Base-by-base conservation (phyloP, 2,329 filamentous ascomycete species). In the Aspergillus sp. region DNA sequence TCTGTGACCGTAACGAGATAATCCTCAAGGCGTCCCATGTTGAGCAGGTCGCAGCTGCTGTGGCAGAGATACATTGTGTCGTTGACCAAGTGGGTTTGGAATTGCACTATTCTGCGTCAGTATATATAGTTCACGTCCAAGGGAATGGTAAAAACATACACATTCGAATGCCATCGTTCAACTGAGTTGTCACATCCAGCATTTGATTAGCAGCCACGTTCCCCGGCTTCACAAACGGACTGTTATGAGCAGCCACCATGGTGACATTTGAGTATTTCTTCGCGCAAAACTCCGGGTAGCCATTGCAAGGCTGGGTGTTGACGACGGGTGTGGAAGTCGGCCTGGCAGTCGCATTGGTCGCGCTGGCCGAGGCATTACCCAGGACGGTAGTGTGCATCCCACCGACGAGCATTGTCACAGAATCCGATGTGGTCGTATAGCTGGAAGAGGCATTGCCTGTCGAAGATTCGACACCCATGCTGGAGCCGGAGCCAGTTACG, bases 191-290 rank as follows among this genome's bases (percentile, higher is more conserved):
- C 43, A 93, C 86, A 17, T 74, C 67, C 41, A 86, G 74, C 23
- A 75, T 74, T 70, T 94, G 88, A 67, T 94, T 94, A 47, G 85
- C 80, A 12, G 83, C 88, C 7, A 84, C 79, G 65, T 86, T 90
- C 56, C 85, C 85, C 13, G 75, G 64, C 7, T 79, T 74, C 37
- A 84, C 77, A 63, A 94, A 94, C 9, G 87, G 86, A 38, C 86
- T 88, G 72, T 94, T 94, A 71, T 94, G 88, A 15, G 84, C 83
- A 17, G 80, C 82, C 1, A 94, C 79, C 59, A 86, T 77, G 48
- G 87, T 90, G 66, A 93, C 84, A 65, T 93, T 90, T 74, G 84
- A 82, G 68, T 90, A 94, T 57, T 81, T 83, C 50, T 87, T 80
- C 5, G 69, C 70, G 72, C 88, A 94, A 59, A 93, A 83, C 67